Evolutionary conservation across 177 flowering plant genomes (phyloP).

Genomic region (Vitis hybrid): DNA sequence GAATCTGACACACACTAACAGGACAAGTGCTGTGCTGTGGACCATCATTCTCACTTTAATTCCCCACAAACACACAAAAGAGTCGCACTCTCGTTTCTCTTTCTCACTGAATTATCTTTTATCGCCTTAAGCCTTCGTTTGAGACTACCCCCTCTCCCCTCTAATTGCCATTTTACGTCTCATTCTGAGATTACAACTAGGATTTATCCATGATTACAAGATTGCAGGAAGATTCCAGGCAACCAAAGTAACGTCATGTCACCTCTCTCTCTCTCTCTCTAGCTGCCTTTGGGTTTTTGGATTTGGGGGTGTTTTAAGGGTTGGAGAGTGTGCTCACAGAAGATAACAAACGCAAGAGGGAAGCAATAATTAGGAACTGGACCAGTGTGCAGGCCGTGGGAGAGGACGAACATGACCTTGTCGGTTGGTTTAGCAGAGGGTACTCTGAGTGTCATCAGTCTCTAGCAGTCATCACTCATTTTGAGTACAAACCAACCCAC

Average conservation of each 20-base stretch:
- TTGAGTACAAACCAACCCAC: slow-evolving; percentile 25
- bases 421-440: slow-evolving; percentile 45
- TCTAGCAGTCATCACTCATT: slow-evolving; percentile 1
- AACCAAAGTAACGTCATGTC: slow-evolving; percentile 10
- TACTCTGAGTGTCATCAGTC: slow-evolving; percentile 14
- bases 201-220: neutral
- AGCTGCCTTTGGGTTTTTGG: neutral
- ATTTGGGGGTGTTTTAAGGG: slow-evolving; percentile 1
- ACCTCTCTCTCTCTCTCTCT: slow-evolving; percentile 4
- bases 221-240: slow-evolving; percentile 21
- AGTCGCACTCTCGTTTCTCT: slow-evolving; percentile 3
- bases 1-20: slow-evolving; percentile 25
- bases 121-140: neutral
- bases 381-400: slow-evolving; percentile 45
- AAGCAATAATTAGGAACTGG: slow-evolving; percentile 41
- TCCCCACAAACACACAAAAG: slow-evolving; percentile 1
- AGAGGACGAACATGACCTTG: slow-evolving; percentile 55
- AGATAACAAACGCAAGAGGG: neutral
- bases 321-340: neutral
- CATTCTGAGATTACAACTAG: neutral
- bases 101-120: neutral
- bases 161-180: neutral
- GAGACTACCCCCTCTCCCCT: neutral
- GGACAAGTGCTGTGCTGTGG: slow-evolving; percentile 30
- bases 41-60: slow-evolving; percentile 30